These are phyloP conservation scores for Kokia cookei DNA, from an alignment of 441 rosid genomes.

Conservation along the genomic window DNA sequence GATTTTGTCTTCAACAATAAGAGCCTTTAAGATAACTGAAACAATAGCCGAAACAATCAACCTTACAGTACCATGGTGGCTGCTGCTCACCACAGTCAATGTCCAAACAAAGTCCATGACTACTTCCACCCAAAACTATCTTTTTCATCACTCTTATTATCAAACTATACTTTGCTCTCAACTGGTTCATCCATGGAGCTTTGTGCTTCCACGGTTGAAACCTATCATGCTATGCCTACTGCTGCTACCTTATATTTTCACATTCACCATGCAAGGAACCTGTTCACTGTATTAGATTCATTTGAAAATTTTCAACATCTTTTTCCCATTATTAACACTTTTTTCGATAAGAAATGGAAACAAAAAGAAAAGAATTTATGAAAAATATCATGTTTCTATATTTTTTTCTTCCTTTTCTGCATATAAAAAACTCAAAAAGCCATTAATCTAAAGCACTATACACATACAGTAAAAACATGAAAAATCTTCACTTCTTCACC, in stretches of 20 bases:
- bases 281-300: slow-evolving; percentile 41
- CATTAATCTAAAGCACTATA: neutral
- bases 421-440: neutral
- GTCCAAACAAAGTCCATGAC: slow-evolving; percentile 22
- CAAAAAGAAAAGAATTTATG: no score
- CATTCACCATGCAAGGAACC: slow-evolving; percentile 30
- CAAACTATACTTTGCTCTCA: slow-evolving; percentile 52
- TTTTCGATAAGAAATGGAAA: no score
- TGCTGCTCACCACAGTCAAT: slow-evolving; percentile 15
- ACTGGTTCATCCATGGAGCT: slow-evolving; percentile 78
- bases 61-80: slow-evolving; percentile 65
- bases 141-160: slow-evolving; percentile 36
- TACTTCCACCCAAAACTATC: slow-evolving; percentile 62
- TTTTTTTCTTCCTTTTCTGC: neutral
- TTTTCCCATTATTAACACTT: no score
- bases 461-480: neutral
- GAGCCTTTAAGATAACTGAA: no score
- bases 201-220: slow-evolving; percentile 31
- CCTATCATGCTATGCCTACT: slow-evolving; percentile 56
- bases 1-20: no score
- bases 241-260: slow-evolving; percentile 42
- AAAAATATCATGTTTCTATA: neutral
- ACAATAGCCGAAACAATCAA: slow-evolving; percentile 57
- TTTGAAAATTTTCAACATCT: neutral
- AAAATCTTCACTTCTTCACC: neutral